phyloP scores from a whole-genome alignment of 83 land plant species.

The Thuja plicata region DNA sequence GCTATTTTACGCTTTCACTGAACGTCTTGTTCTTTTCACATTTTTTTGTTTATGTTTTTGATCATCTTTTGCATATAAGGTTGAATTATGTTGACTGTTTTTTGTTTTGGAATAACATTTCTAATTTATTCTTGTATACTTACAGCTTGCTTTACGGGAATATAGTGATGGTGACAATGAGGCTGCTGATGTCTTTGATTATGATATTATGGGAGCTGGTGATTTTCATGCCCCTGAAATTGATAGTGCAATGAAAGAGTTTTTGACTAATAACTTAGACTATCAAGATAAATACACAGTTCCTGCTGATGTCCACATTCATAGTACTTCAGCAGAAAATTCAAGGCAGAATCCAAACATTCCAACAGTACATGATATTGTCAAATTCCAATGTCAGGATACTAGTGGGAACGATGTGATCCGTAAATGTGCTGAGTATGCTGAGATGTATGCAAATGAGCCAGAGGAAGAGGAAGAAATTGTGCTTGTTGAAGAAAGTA shows the following conservation, averaged over 20 bases:
- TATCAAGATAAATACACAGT: conserved; percentile 51
- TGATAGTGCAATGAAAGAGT: conserved; percentile 52
- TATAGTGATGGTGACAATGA: conserved; percentile 46
- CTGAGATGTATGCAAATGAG: conserved; percentile 49
- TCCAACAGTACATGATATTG: background rate
- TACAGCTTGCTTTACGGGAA: conserved; percentile 61
- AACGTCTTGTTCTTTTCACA: too few species aligned
- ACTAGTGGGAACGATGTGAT: conserved; percentile 38
- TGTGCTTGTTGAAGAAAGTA: conserved; percentile 52
- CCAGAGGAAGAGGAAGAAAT: conserved; percentile 43
- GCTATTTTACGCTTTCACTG: too few species aligned
- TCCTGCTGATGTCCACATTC: conserved; percentile 35
- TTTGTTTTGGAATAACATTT: background rate
- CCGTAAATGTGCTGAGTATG: conserved; percentile 44
- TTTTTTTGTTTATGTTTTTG: too few species aligned
- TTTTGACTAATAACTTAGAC: conserved; percentile 31
- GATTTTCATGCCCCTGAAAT: conserved; percentile 60
- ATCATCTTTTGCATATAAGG: too few species aligned
- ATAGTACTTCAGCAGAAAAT: background rate
- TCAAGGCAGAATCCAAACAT: background rate
- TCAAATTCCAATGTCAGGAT: background rate
- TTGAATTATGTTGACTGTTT: background rate
- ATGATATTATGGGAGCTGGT: conserved; percentile 45
- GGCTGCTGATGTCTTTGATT: conserved; percentile 39
- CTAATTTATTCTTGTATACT: background rate